Evolutionary conservation across 176 grass and related monocot genomes (phyloP), one percentile per base, ranked within the genome.

Genomic region (Oryza nivara): DNA sequence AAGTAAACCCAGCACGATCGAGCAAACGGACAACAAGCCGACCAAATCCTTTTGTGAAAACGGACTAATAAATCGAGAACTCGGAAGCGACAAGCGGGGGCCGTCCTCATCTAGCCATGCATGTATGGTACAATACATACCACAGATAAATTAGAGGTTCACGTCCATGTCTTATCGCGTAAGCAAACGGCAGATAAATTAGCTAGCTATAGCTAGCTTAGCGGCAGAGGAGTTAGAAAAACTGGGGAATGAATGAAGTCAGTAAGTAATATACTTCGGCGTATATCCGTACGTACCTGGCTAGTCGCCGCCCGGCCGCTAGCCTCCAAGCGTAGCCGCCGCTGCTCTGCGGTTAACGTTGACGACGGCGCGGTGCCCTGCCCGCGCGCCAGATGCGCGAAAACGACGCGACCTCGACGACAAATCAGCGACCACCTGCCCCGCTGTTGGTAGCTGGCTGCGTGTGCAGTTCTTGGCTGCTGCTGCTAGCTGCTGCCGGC

Each of bases 221-320:
- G 54, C 54, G 54, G 54, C 54, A 58, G 17, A 58, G 4, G 48
- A 28, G 20, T 3, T 20, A 58, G 17, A 16, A 16, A 30, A 69
- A 69, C 30, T 3, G 7, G 34, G 51, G 22, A 8, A 17, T 12
- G 16, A 23, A 20, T 12, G 16, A 23, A 20, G 63, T 17, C 34
- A 36, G 16, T 36, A 36, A 36, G 9, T 36, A 36, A 52, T 52
- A 51, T 19, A 34, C 4, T 11, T 17, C 1, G 5, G 51, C 51
- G 25, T 20, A 11, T 7, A 2, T 30, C 3, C 16, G 49, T 28
- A 65, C 81, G 1, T 84, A 84, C 82, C 56, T 83, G 56, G 48
- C 81, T 15, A 65, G 70, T 48, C 44, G 41, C 23, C 45, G 25
- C 69, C 80, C 70, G 70, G 81, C 17, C 70, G 81, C 70, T 65